A percentile compares a stretch with the other conserved stretches of the same genome.
Evolutionary conservation across 208 protist species (phyloP).

Genomic region (Strigomonas galati): DNA sequence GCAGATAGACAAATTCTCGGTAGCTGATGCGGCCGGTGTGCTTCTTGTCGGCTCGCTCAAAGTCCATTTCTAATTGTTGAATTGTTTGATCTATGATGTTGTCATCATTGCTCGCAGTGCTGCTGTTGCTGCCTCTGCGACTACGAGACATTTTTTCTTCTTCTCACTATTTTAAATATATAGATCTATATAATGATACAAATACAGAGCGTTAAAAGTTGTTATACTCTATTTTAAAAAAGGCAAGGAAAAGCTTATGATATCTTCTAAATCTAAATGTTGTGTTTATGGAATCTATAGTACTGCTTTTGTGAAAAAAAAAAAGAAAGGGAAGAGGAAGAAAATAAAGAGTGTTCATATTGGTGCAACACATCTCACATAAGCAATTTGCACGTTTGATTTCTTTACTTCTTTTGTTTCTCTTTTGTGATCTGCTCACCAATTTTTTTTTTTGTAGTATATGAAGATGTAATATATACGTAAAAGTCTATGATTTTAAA

Average conservation of each 20-base stretch:
- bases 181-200: background rate
- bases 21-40: slow-evolving; percentile 20
- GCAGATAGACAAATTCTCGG: slow-evolving; percentile 29
- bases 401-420: slow-evolving; percentile 9
- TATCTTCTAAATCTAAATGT: background rate
- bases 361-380: background rate
- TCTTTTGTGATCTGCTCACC: background rate
- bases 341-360: background rate
- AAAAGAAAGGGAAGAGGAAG: slow-evolving; percentile 6
- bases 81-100: slow-evolving; percentile 9
- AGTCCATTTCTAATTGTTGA: slow-evolving; percentile 24
- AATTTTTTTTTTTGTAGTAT: slow-evolving; percentile 4
- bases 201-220: too few relatives aligned
- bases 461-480: background rate
- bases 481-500: background rate
- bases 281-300: slow-evolving; percentile 2
- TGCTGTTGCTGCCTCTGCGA: background rate
- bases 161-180: background rate
- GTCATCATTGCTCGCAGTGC: background rate
- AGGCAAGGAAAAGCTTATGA: background rate
- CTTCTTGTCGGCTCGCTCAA: slow-evolving; percentile 16
- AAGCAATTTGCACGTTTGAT: background rate
- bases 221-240: too few relatives aligned
- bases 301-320: background rate
- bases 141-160: background rate